phyloP scores from a whole-genome alignment of 2,329 filamentous ascomycete genomes.

The Penicillium brasilianum region DNA sequence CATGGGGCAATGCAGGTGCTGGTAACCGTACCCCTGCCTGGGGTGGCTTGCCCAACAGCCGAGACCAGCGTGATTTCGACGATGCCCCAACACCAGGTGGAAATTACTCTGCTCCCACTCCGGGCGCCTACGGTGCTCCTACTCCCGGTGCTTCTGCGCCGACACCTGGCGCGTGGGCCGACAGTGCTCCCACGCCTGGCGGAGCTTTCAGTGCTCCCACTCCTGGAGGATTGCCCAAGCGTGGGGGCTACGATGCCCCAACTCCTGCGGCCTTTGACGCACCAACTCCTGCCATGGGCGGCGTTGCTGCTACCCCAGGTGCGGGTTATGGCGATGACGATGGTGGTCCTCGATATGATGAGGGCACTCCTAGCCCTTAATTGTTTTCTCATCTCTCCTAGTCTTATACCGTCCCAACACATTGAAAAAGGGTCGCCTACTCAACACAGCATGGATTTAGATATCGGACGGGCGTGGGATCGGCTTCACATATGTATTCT shows the following conservation, averaged over 20 bases:
- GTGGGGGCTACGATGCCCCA: constrained; percentile 31
- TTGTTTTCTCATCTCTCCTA: constrained; percentile 6
- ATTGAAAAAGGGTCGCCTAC: constrained; percentile 22
- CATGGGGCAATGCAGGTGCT: constrained; percentile 62
- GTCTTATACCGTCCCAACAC: constrained; percentile 19
- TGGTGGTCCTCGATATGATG: constrained; percentile 50
- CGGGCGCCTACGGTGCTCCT: constrained; percentile 64
- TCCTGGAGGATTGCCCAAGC: constrained; percentile 42
- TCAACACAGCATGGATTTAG: constrained; percentile 16
- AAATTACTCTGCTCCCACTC: constrained; percentile 68
- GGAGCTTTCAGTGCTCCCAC: constrained; percentile 53
- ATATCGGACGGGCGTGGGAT: constrained; percentile 23
- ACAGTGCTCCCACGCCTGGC: constrained; percentile 51
- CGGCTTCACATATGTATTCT: constrained; percentile 32
- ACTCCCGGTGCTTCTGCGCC: constrained; percentile 71
- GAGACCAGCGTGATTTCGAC: constrained; percentile 55
- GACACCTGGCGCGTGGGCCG: constrained; percentile 53
- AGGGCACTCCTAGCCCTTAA: constrained; percentile 50
- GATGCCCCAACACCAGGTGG: constrained; percentile 78
- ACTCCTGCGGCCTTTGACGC: constrained; percentile 47
- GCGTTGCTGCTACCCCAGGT: constrained; percentile 45
- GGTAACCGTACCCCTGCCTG: constrained; percentile 54
- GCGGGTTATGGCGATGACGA: constrained; percentile 47
- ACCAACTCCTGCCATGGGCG: constrained; percentile 54
- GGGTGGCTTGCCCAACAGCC: constrained; percentile 32